phyloP scores from a whole-genome alignment of 352 stramenopile genomes.

The Phytophthora idaei region DNA sequence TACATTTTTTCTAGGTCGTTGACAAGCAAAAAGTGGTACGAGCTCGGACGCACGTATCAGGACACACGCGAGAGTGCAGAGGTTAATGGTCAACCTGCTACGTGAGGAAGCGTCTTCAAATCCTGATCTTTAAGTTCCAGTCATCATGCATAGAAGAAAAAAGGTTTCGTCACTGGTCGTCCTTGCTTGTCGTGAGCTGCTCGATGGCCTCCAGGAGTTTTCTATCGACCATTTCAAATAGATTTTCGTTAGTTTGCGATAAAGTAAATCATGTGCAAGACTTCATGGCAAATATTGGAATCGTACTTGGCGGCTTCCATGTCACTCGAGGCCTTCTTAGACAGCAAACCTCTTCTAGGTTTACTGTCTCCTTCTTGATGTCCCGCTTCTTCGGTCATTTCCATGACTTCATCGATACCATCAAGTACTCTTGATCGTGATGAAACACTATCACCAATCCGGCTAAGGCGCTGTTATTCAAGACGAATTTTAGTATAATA shows the following conservation, averaged over 20 bases:
- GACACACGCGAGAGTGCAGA: constrained; percentile 21
- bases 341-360: constrained; percentile 24
- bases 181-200: constrained; percentile 31
- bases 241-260: constrained; percentile 27
- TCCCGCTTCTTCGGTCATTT: constrained; percentile 6
- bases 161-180: constrained; percentile 8
- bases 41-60: constrained; percentile 36
- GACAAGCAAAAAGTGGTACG: constrained; percentile 50
- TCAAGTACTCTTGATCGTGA: constrained; percentile 14
- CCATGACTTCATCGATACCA: constrained; percentile 29
- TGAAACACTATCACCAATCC: constrained; percentile 22
- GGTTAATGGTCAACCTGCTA: constrained; percentile 16
- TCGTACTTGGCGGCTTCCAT: constrained; percentile 51
- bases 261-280: neutral
- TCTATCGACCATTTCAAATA: constrained; percentile 33
- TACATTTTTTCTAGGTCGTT: constrained; percentile 39
- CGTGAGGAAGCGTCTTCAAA: constrained; percentile 7
- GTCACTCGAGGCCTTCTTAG: constrained; percentile 47
- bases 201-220: constrained; percentile 50
- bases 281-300: neutral
- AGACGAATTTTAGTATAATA: neutral
- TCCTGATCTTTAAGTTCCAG: neutral
- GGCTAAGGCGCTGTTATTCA: constrained; percentile 18
- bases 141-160: neutral
- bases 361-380: neutral